Base-by-base conservation (phyloP, 2,329 filamentous ascomycete species). In the Leptographium lundbergii region DNA sequence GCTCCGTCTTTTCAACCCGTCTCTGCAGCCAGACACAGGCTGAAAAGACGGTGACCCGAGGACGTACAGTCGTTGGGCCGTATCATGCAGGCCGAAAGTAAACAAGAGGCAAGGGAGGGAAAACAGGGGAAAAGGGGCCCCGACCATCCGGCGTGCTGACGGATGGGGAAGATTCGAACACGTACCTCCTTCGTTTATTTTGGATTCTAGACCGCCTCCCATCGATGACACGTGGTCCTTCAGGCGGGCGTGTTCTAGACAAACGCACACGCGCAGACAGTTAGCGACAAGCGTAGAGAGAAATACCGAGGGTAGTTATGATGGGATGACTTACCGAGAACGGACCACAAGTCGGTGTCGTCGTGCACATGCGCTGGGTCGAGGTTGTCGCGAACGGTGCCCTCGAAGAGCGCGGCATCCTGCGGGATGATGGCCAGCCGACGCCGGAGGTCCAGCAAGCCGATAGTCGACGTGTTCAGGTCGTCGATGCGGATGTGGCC, bases 341-440 rank as follows among this genome's bases (percentile, higher is more conserved):
- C 91, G 69, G 88, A 95, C 94, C 94, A 99, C 39, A 99, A 78
- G 70, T 97, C 94, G 6, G 91, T 96, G 72, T 99, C 95, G 72
- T 96, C 92, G 69, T 96, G 91, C 58, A 95, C 89, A 70, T 96
- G 89, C 32, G 88, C 89, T 27, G 95, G 95, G 70, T 99, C 94
- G 47, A 97, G 81, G 69, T 99, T 99, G 73, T 99, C 94, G 65
- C 94, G 84, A 63, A 99, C 82, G 10, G 72, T 71, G 10, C 74
- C 74, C 58, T 77, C 75, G 67, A 99, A 99, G 62, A 99, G 82
- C 63, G 92, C 92, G 34, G 94, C 92, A 73, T 99, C 95, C 71
- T 99, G 94, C 5, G 95, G 94, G 65, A 99, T 99, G 68, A 99
- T 99, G 58, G 94, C 92, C 54, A 99, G 78, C 60, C 94, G 86